These are phyloP conservation scores for Sugiyamaella americana DNA, from an alignment of 805 yeast species.

Conservation along the genomic window DNA sequence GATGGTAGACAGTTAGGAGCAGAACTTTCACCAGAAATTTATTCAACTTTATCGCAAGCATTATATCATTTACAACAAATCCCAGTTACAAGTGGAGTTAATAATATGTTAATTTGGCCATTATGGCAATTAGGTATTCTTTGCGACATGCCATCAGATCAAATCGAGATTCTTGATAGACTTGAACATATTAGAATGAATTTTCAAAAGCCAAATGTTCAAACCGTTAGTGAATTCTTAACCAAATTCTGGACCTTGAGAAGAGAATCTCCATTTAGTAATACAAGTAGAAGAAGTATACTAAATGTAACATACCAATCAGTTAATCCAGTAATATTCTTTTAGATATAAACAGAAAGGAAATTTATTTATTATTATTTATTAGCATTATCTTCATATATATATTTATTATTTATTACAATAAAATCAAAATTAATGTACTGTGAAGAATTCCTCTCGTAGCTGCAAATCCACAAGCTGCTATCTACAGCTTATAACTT, in stretches of 20 bases:
- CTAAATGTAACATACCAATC: neutral
- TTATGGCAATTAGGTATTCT: slow-evolving; percentile 16
- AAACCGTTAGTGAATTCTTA: neutral
- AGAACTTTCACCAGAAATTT: neutral
- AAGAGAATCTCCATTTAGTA: neutral
- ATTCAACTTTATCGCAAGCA: slow-evolving; percentile 3
- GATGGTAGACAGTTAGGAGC: slow-evolving; percentile 10
- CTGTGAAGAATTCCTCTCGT: too few species aligned
- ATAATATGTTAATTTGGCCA: slow-evolving; percentile 13
- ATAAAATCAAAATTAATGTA: too few species aligned
- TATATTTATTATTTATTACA: too few species aligned
- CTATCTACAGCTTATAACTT: too few species aligned
- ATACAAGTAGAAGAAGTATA: neutral
- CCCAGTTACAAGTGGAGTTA: slow-evolving; percentile 4
- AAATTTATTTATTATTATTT: neutral
- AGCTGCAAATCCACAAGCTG: too few species aligned
- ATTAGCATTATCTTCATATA: neutral
- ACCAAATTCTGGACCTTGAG: neutral
- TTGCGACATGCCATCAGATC: slow-evolving; percentile 5
- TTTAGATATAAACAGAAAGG: neutral
- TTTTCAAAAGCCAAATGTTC: neutral
- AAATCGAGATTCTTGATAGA: slow-evolving; percentile 2
- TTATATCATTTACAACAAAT: slow-evolving; percentile 6
- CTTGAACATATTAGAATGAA: slow-evolving; percentile 1
- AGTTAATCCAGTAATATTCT: neutral